A percentile compares a stretch with the other conserved stretches of the same genome.
phyloP scores from a whole-genome alignment of 1,284 basidiomycete genomes.

The Ganoderma sinense region DNA sequence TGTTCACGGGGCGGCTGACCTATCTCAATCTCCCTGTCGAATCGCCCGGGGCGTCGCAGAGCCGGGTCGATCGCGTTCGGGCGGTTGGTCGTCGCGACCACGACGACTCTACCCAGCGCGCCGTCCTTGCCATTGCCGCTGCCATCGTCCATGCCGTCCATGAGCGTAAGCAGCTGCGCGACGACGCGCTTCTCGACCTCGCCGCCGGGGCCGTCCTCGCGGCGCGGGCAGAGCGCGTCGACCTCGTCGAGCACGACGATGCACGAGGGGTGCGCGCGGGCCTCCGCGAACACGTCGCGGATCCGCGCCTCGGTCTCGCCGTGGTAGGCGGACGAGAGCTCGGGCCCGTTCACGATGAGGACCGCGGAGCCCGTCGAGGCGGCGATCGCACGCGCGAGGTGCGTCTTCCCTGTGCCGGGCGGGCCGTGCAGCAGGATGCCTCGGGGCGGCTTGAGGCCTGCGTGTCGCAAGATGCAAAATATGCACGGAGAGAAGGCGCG shows the following conservation, averaged over 20 bases:
- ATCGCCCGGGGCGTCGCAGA: constrained; percentile 90
- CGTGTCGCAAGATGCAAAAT: neutral
- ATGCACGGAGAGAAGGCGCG: neutral
- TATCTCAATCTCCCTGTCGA: constrained; percentile 98
- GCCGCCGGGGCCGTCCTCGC: constrained; percentile 88
- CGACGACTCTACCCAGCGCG: constrained; percentile 74
- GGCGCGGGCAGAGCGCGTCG: constrained; percentile 90
- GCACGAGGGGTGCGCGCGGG: constrained; percentile 83
- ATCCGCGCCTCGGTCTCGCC: constrained; percentile 96
- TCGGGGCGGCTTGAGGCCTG: constrained; percentile 88
- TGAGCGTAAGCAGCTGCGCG: constrained; percentile 92
- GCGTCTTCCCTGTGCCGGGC: constrained; percentile 95
- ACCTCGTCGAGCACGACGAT: constrained; percentile 98
- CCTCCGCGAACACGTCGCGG: constrained; percentile 89
- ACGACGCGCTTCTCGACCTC: constrained; percentile 98
- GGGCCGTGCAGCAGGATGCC: constrained; percentile 93
- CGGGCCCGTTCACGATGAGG: constrained; percentile 92
- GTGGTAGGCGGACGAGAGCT: constrained; percentile 94
- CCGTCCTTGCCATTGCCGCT: constrained; percentile 65
- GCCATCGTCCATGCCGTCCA: constrained; percentile 91
- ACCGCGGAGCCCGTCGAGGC: constrained; percentile 83
- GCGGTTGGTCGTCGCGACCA: constrained; percentile 97
- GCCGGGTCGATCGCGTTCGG: constrained; percentile 99
- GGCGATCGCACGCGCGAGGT: constrained; percentile 89
- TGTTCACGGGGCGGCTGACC: constrained; percentile 55